Evolutionary conservation across 2,329 filamentous ascomycete species (phyloP).

Genomic region (Fusarium poae): DNA sequence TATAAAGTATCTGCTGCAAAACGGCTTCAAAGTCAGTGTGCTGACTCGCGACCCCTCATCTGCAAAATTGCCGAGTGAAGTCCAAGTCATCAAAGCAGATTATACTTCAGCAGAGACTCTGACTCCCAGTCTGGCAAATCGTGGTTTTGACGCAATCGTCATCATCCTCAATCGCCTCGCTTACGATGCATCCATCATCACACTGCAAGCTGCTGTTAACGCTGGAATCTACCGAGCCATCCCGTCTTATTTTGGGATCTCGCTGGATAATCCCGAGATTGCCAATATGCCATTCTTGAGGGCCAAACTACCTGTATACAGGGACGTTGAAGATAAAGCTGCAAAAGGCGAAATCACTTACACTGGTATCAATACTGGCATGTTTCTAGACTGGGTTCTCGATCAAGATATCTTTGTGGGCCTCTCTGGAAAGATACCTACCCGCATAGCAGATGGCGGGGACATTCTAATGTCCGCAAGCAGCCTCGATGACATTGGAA

Average conservation of each 20-base stretch:
- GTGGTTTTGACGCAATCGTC: constrained; percentile 14
- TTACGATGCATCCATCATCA: neutral
- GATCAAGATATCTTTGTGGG: constrained; percentile 17
- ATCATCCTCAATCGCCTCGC: constrained; percentile 14
- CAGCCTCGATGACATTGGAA: neutral
- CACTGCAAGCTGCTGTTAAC: constrained; percentile 9
- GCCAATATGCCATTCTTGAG: constrained; percentile 22
- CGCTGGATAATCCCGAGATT: neutral
- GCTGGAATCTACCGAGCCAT: neutral
- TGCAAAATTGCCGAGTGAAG: accelerated
- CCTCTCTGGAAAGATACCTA: neutral
- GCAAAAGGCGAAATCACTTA: constrained; percentile 7
- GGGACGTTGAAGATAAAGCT: constrained; percentile 1
- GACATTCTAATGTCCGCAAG: constrained; percentile 13
- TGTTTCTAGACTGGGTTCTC: constrained; percentile 20
- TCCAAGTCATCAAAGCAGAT: neutral
- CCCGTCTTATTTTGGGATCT: constrained; percentile 12
- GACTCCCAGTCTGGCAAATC: neutral
- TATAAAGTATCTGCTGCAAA: neutral
- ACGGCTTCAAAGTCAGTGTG: constrained; percentile 8
- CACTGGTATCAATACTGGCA: constrained; percentile 11
- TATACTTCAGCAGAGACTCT: constrained; percentile 8
- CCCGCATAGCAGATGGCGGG: neutral
- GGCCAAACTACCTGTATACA: neutral
- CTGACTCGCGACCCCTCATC: neutral